These are phyloP conservation scores for Cryphonectria carpinicola DNA, from an alignment of 2,329 filamentous ascomycete species.

Conservation along the genomic window DNA sequence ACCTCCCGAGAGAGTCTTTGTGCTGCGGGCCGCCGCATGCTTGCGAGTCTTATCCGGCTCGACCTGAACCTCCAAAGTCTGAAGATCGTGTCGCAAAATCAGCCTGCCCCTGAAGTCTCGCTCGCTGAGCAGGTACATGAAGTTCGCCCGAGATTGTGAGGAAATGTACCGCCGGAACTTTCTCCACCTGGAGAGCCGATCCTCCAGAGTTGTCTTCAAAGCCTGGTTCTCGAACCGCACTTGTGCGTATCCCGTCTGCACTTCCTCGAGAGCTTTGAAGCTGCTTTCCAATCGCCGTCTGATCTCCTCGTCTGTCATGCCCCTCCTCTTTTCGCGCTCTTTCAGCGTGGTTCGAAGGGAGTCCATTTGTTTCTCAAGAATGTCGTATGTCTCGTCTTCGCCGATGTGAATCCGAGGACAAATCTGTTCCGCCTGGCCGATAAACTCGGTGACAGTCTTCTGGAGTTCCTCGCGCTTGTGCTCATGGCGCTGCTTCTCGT, in stretches of 20 bases:
- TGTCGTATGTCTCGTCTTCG: constrained; percentile 64
- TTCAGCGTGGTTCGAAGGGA: constrained; percentile 56
- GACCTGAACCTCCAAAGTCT: constrained; percentile 77
- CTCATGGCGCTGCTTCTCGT: constrained; percentile 50
- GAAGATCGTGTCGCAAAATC: constrained; percentile 74
- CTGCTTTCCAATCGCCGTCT: constrained; percentile 50
- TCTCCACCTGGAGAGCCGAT: constrained; percentile 76
- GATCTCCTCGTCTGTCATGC: constrained; percentile 69
- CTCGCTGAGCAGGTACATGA: constrained; percentile 86
- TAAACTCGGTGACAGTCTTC: constrained; percentile 57
- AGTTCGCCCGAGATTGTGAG: constrained; percentile 81
- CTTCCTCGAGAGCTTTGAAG: constrained; percentile 45
- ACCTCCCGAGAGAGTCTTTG: constrained; percentile 91
- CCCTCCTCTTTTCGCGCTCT: constrained; percentile 60
- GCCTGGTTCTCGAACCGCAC: constrained; percentile 46
- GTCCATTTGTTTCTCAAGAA: constrained; percentile 59
- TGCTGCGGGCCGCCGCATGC: constrained; percentile 73
- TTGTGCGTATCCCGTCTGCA: constrained; percentile 48
- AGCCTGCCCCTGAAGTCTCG: constrained; percentile 85
- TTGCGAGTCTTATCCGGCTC: constrained; percentile 72
- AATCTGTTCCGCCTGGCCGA: constrained; percentile 55
- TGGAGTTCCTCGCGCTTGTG: constrained; percentile 51
- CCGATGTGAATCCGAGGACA: constrained; percentile 65
- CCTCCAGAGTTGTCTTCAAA: constrained; percentile 63
- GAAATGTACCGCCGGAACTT: constrained; percentile 85